These are phyloP conservation scores for Ceratobasidium sp. DNA, from an alignment of 1,284 basidiomycete genomes.

Conservation along the genomic window DNA sequence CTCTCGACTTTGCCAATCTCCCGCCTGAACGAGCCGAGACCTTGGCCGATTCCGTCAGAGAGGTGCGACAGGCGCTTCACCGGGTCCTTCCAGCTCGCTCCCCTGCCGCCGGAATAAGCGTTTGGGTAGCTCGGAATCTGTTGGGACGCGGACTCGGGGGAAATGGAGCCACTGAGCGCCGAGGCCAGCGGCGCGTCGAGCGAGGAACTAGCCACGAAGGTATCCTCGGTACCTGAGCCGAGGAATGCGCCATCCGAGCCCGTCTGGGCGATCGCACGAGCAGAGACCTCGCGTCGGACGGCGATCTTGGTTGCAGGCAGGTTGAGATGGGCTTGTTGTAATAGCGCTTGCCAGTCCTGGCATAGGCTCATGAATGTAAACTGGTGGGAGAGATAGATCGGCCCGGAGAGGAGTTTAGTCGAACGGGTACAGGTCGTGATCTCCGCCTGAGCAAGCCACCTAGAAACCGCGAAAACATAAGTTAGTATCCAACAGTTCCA, in stretches of 20 bases:
- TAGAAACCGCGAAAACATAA: conserved; percentile 53
- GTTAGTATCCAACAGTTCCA: neutral
- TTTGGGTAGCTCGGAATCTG: conserved; percentile 83
- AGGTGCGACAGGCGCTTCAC: conserved; percentile 53
- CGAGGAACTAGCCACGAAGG: conserved; percentile 63
- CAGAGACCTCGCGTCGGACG: conserved; percentile 29
- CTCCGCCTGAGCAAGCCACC: conserved; percentile 81
- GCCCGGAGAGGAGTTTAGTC: conserved; percentile 71
- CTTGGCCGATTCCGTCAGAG: conserved; percentile 54
- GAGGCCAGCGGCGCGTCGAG: conserved; percentile 83
- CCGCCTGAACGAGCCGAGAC: conserved; percentile 54
- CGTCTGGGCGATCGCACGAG: conserved; percentile 33
- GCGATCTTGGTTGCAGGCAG: conserved; percentile 60
- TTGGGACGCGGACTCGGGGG: conserved; percentile 62
- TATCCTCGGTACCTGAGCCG: conserved; percentile 43
- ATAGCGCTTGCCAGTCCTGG: conserved; percentile 82
- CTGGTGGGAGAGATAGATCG: conserved; percentile 85
- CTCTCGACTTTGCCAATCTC: conserved; percentile 51
- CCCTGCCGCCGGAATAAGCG: conserved; percentile 59
- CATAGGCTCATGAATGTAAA: conserved; percentile 79
- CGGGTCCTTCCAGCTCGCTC: conserved; percentile 53
- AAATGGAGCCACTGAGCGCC: conserved; percentile 80
- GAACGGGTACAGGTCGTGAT: conserved; percentile 77
- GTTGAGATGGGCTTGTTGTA: conserved; percentile 76
- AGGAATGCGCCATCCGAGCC: conserved; percentile 65